Evolutionary conservation across 345 rosid species (phyloP), one percentile per base, ranked within the genome.

Genomic region (Citrus reticulata): DNA sequence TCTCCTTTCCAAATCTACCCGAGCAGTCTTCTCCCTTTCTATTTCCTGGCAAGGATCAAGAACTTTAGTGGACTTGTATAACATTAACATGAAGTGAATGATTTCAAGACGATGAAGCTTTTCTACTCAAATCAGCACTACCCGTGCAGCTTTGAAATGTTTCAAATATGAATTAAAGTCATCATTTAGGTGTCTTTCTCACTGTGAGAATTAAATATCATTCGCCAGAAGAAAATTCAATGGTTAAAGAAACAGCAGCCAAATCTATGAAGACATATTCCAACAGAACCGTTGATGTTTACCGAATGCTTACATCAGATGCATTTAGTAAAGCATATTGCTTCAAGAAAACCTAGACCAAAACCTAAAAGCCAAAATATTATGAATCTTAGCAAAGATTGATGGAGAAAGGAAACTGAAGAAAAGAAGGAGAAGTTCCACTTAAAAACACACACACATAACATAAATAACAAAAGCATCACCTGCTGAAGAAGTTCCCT

Each of bases 401-500:
- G 29, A 70, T 49, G 11, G 11, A 20, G 29, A 30, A 6, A 69
- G 54, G 30, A 7, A 69, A 58, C 24, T 11, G 67, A 66, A 58
- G 14, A 4, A 51, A 49, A 22, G 63, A 16, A 68, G 35, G 32
- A 25, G 65, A 71, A 27, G 34, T 35, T 7, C 20, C n/a, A 13
- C 51, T 24, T 30, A 51, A 65, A 57, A 40, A 60, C 35, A 67
- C 20, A 40, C 59, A 22, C 8, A 30, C 35, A 58, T 57, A 73
- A 76, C n/a, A 72, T 54, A 20, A 39, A 49, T 6, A 37, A 46
- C 34, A 69, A 66, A 73, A 76, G 65, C 20, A 76, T 51, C 72
- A 97, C 99, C 99, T 94, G 93, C 83, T 94, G 95, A 42, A 97
- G 85, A 71, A 88, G 89, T 84, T 97, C 98, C 77, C 88, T 85